These are phyloP conservation scores for Chaetomiaceae sp. DNA, from an alignment of 2,329 filamentous ascomycete genomes.

Conservation along the genomic window DNA sequence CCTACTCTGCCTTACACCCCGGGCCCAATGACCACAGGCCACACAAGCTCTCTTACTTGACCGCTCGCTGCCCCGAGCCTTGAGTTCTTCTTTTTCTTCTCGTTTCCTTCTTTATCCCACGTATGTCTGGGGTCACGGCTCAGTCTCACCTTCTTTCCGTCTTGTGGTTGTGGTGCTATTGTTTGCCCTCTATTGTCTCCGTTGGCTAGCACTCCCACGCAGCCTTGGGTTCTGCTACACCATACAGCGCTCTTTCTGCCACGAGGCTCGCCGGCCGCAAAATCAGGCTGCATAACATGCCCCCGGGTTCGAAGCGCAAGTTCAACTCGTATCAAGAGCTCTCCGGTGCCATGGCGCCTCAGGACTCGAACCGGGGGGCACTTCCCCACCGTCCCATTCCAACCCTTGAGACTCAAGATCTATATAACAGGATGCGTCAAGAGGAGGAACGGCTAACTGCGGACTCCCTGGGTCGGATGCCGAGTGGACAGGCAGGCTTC, in stretches of 20 bases:
- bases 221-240: no score
- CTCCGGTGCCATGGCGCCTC: not conserved
- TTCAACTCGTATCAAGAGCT: not conserved
- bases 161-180: no score
- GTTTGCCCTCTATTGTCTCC: no score
- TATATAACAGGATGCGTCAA: slow-evolving; percentile 23
- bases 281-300: no score
- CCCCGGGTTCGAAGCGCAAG: slow-evolving; percentile 6
- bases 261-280: no score
- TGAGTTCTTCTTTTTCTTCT: no score
- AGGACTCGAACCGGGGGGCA: not conserved
- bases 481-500: not conserved
- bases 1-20: slow-evolving; percentile 1
- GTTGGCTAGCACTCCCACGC: no score
- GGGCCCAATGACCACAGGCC: not conserved
- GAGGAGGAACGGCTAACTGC: slow-evolving; percentile 16
- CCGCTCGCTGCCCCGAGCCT: not conserved
- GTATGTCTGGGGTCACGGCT: no score
- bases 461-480: not conserved
- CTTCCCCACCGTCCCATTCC: not conserved
- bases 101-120: not conserved
- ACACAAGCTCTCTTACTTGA: no score
- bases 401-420: slow-evolving; percentile 18
- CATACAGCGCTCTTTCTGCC: no score
- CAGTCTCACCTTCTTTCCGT: not conserved